Evolutionary conservation across 2,329 filamentous ascomycete genomes (phyloP).

Genomic region (Penicillium sp.): DNA sequence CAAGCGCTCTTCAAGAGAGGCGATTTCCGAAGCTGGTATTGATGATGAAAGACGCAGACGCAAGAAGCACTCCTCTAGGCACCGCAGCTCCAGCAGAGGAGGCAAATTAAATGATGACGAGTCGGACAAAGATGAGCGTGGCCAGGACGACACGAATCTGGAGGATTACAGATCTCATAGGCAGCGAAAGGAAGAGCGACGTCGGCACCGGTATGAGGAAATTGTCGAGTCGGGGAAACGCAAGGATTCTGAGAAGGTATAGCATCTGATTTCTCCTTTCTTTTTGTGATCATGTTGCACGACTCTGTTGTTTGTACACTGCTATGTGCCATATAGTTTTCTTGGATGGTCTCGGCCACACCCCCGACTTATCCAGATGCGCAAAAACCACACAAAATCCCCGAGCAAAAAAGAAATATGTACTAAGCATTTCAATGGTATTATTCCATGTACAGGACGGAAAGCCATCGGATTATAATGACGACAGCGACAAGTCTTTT

Average conservation of each 20-base stretch:
- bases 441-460: slow-evolving; percentile 36
- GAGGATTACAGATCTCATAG: slow-evolving; percentile 35
- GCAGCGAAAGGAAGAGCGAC: slow-evolving; percentile 36
- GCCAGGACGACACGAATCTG: slow-evolving; percentile 39
- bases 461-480: slow-evolving; percentile 35
- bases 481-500: slow-evolving; percentile 55
- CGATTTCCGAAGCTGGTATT: slow-evolving; percentile 36
- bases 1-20: slow-evolving; percentile 31
- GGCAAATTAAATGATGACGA: slow-evolving; percentile 46
- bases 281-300: slow-evolving; percentile 23
- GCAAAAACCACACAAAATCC: slow-evolving; percentile 16
- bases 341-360: slow-evolving; percentile 13
- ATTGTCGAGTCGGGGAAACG: slow-evolving; percentile 34
- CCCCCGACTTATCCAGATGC: slow-evolving; percentile 17
- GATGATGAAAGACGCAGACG: slow-evolving; percentile 45
- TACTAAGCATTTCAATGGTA: slow-evolving; percentile 33
- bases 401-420: slow-evolving; percentile 26
- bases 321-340: slow-evolving; percentile 30
- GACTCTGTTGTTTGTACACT: slow-evolving; percentile 27
- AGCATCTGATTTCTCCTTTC: slow-evolving; percentile 33
- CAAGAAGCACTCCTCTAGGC: slow-evolving; percentile 45
- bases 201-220: slow-evolving; percentile 39
- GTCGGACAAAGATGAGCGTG: slow-evolving; percentile 45
- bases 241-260: slow-evolving; percentile 41
- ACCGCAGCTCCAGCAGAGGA: slow-evolving; percentile 41